Base-by-base conservation (phyloP, 345 rosid species). In the Alliaria petiolata region DNA sequence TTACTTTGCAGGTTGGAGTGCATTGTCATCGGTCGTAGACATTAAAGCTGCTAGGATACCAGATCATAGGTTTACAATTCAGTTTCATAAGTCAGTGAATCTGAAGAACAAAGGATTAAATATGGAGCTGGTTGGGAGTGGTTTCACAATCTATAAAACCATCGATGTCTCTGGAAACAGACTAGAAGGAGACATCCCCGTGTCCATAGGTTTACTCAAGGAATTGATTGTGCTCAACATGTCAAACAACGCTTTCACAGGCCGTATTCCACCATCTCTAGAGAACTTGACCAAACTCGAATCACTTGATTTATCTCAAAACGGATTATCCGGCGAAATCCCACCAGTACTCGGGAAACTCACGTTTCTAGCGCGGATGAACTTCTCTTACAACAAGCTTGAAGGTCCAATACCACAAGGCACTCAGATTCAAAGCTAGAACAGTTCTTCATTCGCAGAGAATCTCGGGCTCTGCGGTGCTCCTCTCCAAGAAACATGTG, bases 231-330 rank as follows among this genome's bases (percentile, higher is more conserved):
- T 70, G 10, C 38, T 70, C 2, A 60, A 70, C 51, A 45, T 59
- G 57, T 47, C 75, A 7, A 25, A 49, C 47, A 70, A 70, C 28
- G 66, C 9, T 58, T 70, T 70, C 75, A 70, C 42, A 25, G 40
- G 50, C 39, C 51, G 0, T 39, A 36, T 59, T 11, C 67, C 33
- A 11, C 8, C 47, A 25, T 47, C 67, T 5, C 2, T 60, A 0
- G 0, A 17, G 0, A 70, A 60, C 60, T 61, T 70, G 6, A 60
- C 42, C 13, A 35, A 36, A 35, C 75, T 70, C 17, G 3, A 70
- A 28, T 70, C 75, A 20, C 4, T 70, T 38, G 75, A 70, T 59
- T 8, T 70, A 9, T 70, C 75, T 3, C 8, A 2, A 22, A 70
- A 70, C 50, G 1, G 13, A n/a, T 28, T 70, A 35, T 70, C 59